Base-by-base conservation (phyloP, 306 rosid species). In the Fagus sylvatica region DNA sequence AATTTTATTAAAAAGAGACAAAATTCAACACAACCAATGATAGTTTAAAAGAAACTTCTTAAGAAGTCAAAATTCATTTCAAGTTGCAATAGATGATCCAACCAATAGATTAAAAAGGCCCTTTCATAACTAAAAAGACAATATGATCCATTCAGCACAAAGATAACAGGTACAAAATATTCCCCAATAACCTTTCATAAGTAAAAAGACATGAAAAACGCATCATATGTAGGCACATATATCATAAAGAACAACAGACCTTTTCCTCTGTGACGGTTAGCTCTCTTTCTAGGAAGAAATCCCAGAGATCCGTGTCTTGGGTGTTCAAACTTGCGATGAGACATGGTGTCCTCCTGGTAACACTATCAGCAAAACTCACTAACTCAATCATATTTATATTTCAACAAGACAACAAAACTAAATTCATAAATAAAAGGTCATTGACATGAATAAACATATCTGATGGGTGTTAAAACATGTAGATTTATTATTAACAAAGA, bases 241-340 rank as follows among this genome's bases (percentile, higher is more conserved):
- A 40, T 17, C 22, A 3, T 3, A 37, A 41, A 8, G 5, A 56
- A 7, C 8, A 43, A 9, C 2, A 33, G 68, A 86, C 90, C 88
- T 87, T 87, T 87, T 79, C 90, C 90, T 71, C 87, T 79, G 61
- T 87, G 90, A 41, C 88, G 88, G 19, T 88, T 41, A 16, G 90
- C 90, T 76, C 90, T 75, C 48, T 87, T 87, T 33, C 86, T 82
- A 1, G 90, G 90, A 53, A 87, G 90, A 78, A 87, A 87, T 7
- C 90, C 90, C n/a, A 87, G 60, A 8, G 90, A 87, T 2, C 90
- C 86, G 19, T 87, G 90, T 53, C 90, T 84, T 34, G 88, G 90
- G 77, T 87, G 88, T 69, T 87, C 90, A 74, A 87, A 87, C 79
- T 87, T 87, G 12, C 90, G 81, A 59, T 87, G 90, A 46, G 90